Evolutionary conservation across 495 filamentous ascomycete genomes (phyloP).

Genomic region (Hypoxylon subgilvum): DNA sequence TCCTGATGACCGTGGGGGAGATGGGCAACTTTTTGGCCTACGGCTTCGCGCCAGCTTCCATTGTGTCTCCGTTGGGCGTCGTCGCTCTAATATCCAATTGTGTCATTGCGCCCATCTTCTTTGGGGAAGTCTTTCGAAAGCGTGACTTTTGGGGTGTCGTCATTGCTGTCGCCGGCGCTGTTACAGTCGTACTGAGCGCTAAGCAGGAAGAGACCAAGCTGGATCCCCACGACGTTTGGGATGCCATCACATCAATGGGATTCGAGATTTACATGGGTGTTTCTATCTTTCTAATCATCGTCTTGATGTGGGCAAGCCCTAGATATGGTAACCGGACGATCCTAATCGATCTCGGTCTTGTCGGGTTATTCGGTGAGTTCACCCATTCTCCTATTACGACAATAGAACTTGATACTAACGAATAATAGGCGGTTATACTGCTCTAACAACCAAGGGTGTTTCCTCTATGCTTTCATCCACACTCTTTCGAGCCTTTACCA

Average conservation of each 20-base stretch:
- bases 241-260: conserved; percentile 84
- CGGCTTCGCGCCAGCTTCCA: conserved; percentile 97
- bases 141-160: conserved; percentile 90
- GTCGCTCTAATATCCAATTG: conserved; percentile 96
- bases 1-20: conserved; percentile 91
- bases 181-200: conserved; percentile 90
- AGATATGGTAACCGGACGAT: conserved; percentile 84
- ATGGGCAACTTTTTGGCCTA: conserved; percentile 96
- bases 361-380: conserved; percentile 83
- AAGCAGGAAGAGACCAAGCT: conserved; percentile 88
- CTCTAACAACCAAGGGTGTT: conserved; percentile 92
- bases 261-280: conserved; percentile 89
- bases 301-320: conserved; percentile 80
- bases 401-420: conserved; percentile 39
- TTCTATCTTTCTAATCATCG: conserved; percentile 71
- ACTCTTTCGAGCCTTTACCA: conserved; percentile 83
- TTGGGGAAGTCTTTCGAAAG: conserved; percentile 84
- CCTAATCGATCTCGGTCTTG: conserved; percentile 89
- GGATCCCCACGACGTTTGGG: conserved; percentile 87
- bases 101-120: conserved; percentile 88
- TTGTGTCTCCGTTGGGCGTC: conserved; percentile 94
- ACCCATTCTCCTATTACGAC: background rate
- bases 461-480: conserved; percentile 91
- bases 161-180: conserved; percentile 83
- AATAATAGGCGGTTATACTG: conserved; percentile 84